Conservation (phyloP, 164 flowering plant genomes). For the Nymphaea colorata region DNA sequence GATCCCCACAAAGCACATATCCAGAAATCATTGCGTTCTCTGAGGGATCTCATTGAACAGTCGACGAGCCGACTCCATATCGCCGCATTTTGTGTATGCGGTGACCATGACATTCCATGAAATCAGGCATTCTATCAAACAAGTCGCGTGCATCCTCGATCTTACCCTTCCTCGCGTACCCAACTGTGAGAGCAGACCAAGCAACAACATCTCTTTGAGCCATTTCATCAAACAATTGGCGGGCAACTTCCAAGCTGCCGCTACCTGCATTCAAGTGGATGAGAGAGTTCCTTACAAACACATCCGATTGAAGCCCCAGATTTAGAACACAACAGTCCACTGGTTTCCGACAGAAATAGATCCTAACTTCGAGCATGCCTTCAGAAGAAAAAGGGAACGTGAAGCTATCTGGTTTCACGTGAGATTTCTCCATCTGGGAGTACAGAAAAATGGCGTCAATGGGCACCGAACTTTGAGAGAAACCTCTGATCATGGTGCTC, state of each 20-base stretch:
- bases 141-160: constrained; percentile 32
- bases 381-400: too few species aligned
- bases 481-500: constrained; percentile 69
- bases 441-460: constrained; percentile 10
- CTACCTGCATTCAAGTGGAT: too few species aligned
- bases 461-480: constrained; percentile 44
- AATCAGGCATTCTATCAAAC: constrained; percentile 67
- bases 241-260: constrained; percentile 8
- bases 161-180: constrained; percentile 58
- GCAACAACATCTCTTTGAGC: constrained; percentile 42
- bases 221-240: constrained; percentile 36
- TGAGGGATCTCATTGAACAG: constrained; percentile 39
- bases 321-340: constrained; percentile 4
- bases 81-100: constrained; percentile 50
- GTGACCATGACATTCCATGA: constrained; percentile 91
- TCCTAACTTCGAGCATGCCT: background rate
- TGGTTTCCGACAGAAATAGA: constrained; percentile 40
- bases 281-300: constrained; percentile 17
- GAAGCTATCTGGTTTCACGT: too few species aligned
- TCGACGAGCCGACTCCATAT: constrained; percentile 47
- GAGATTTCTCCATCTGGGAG: too few species aligned
- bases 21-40: constrained; percentile 55
- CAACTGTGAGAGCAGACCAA: constrained; percentile 69
- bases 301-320: constrained; percentile 38
- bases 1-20: constrained; percentile 29